phyloP scores from a whole-genome alignment of 768 basidiomycete species.

The Favolaschia claudopus region DNA sequence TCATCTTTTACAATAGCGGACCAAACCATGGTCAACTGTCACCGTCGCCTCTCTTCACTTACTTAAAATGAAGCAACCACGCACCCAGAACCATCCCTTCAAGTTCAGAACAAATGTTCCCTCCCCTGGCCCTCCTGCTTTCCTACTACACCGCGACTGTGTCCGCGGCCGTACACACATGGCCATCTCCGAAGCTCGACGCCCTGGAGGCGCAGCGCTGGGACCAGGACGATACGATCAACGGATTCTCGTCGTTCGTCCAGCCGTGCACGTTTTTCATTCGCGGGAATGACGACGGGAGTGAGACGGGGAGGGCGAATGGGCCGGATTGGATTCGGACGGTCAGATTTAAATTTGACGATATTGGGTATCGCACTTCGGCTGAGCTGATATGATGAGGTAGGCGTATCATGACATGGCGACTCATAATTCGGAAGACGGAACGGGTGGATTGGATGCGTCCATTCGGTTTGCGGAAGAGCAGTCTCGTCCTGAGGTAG shows the following conservation, averaged over 20 bases:
- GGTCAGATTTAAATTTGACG: not conserved
- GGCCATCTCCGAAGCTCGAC: conserved; percentile 6
- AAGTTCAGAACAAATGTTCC: too few relatives aligned
- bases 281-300: too few relatives aligned
- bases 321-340: not conserved
- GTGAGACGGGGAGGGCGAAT: not conserved
- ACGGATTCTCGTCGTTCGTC: not conserved
- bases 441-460: not conserved
- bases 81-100: too few relatives aligned
- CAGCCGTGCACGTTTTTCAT: not conserved
- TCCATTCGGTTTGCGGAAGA: not conserved
- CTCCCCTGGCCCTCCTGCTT: too few relatives aligned
- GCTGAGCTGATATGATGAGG: too few relatives aligned
- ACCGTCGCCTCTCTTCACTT: too few relatives aligned
- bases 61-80: too few relatives aligned
- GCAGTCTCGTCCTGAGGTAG: not conserved
- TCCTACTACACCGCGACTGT: too few relatives aligned
- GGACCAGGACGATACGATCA: not conserved
- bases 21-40: too few relatives aligned
- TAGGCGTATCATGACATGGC: conserved; percentile 9
- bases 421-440: not conserved
- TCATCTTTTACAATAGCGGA: too few relatives aligned
- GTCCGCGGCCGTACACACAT: not conserved
- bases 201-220: not conserved
- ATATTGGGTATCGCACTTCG: too few relatives aligned